Evolutionary conservation across 805 yeast species (phyloP).

Genomic region (Hanseniaspora hatyaiensis): DNA sequence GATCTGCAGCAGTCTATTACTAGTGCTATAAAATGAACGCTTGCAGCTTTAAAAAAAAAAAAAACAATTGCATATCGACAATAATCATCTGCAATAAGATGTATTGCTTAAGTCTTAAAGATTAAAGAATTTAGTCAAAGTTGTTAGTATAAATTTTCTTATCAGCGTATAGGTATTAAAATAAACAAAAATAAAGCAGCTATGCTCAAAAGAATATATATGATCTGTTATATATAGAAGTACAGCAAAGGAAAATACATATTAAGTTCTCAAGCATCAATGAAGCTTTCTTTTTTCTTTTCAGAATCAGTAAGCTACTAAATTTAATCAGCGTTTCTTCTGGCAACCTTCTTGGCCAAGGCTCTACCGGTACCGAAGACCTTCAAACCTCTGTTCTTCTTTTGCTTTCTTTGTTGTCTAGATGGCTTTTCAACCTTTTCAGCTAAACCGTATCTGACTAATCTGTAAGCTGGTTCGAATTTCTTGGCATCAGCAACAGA

Average conservation of each 20-base stretch:
- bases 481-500: constrained; percentile 94
- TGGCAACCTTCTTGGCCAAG: constrained; percentile 85
- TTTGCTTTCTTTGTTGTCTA: constrained; percentile 99
- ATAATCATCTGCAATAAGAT: too few relatives aligned
- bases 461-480: constrained; percentile 98
- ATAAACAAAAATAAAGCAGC: constrained; percentile 4
- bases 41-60: too few relatives aligned
- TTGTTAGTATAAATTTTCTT: not conserved
- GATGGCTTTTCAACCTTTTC: constrained; percentile 92
- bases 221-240: not conserved
- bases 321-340: constrained; percentile 70
- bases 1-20: too few relatives aligned
- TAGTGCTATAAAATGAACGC: too few relatives aligned
- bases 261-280: too few relatives aligned
- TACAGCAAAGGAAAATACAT: not conserved
- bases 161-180: constrained; percentile 8
- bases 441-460: constrained; percentile 97
- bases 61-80: too few relatives aligned
- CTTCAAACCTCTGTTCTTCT: constrained; percentile 99
- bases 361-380: constrained; percentile 95
- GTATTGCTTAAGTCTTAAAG: too few relatives aligned
- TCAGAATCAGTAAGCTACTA: not conserved
- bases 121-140: too few relatives aligned
- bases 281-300: not conserved
- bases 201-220: constrained; percentile 1